Percentiles rank a stretch among this genome's conserved stretches.
Conservation (phyloP, 805 yeast species). For the Sugiyamaella mastotermitis region DNA sequence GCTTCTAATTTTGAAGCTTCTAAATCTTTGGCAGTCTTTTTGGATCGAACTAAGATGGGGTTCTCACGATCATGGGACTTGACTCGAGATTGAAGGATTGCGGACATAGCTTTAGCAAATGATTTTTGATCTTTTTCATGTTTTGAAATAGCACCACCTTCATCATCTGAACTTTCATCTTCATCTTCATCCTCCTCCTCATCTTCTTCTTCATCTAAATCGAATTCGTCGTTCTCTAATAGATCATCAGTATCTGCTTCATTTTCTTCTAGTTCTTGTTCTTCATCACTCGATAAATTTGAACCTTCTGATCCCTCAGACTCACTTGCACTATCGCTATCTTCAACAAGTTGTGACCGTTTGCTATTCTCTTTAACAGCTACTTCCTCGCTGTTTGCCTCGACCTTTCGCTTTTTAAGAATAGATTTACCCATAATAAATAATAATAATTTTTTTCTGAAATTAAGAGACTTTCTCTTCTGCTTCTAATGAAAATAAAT, state of each 20-base stretch:
- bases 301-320: background rate
- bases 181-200: conserved; percentile 7
- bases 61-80: conserved; percentile 86
- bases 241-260: conserved; percentile 2
- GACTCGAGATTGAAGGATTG: conserved; percentile 75
- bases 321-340: conserved; percentile 22
- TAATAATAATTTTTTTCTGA: too few species aligned
- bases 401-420: conserved; percentile 15
- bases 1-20: conserved; percentile 78
- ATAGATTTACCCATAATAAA: too few species aligned
- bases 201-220: conserved; percentile 10
- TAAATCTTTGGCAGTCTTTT: conserved; percentile 63
- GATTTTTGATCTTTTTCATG: conserved; percentile 32
- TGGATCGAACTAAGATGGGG: conserved; percentile 82
- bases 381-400: conserved; percentile 17
- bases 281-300: too few species aligned
- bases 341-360: conserved; percentile 22
- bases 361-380: conserved; percentile 24
- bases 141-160: conserved; percentile 1
- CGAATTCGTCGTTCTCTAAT: conserved; percentile 4
- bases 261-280: conserved; percentile 2
- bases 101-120: conserved; percentile 77
- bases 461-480: too few species aligned
- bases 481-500: too few species aligned
- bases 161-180: conserved; percentile 3